Evolutionary conservation across 345 rosid genomes (phyloP), one percentile per base, ranked within the genome.

Genomic region (Populus tremula): DNA sequence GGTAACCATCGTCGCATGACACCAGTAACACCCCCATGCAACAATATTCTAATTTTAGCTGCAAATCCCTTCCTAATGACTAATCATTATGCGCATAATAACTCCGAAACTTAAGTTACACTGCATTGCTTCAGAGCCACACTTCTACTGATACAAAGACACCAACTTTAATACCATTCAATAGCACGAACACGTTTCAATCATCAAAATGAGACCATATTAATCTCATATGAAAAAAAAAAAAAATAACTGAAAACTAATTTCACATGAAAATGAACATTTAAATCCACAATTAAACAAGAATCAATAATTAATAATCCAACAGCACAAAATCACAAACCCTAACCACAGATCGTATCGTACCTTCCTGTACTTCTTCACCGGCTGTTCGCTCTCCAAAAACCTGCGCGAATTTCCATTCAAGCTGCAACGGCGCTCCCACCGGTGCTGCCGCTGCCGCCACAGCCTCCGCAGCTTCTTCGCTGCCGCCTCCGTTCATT

Each of bases 301-400:
- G 41, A 63, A 63, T 33, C 20, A 25, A 23, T 8, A 23, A 41
- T 39, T 23, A 41, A 39, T 16, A 27, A 74, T 16, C 1, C 38
- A 35, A 53, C 31, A 33, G 25, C 47, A 20, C 20, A 36, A n/a
- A 36, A 77, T 20, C 50, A 31, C 54, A 69, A 39, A 63, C 71
- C 72, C 54, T 49, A 65, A 50, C 17, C 17, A 65, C 29, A 35
- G 39, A 29, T 39, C 27, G 9, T 69, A 53, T 33, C n/a, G 21
- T 59, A 81, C 83, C 83, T 76, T 81, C 83, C 62, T 81, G 83
- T 5, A 81, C 79, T 81, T 81, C 83, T 54, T 81, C 83, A 23
- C 83, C 80, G 21, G 80, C 83, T 10, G 83, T 72, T 27, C 80
- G 73, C 63, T 81, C 83, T 20, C 83, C 83, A 36, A 81, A 81